Conservation (phyloP, 192 early-diverging fungal species). For the Thamnidium elegans region DNA sequence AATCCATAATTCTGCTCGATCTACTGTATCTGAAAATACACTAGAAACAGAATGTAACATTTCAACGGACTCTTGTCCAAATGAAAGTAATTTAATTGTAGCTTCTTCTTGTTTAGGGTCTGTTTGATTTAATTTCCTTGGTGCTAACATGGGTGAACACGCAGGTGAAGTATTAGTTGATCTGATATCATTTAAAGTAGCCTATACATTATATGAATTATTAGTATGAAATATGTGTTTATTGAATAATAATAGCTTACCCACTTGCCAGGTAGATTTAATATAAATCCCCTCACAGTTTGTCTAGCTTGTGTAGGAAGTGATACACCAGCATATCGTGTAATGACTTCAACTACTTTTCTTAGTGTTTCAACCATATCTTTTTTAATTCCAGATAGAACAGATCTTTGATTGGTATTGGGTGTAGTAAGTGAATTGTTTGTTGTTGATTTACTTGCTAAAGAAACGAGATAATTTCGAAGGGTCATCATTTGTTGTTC, state of each 20-base stretch:
- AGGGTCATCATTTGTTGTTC: conserved; percentile 63
- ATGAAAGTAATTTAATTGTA: conserved; percentile 60
- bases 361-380: conserved; percentile 85
- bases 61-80: conserved; percentile 66
- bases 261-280: conserved; percentile 80
- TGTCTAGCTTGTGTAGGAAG: conserved; percentile 76
- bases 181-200: conserved; percentile 37
- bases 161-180: conserved; percentile 33
- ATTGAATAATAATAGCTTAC: conserved; percentile 32
- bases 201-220: conserved; percentile 7
- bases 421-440: conserved; percentile 1
- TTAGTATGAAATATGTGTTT: too few species aligned
- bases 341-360: conserved; percentile 83
- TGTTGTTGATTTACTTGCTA: conserved; percentile 17
- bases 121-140: not conserved
- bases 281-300: conserved; percentile 79
- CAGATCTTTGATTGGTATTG: conserved; percentile 10
- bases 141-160: conserved; percentile 25
- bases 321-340: conserved; percentile 80
- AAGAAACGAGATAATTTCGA: conserved; percentile 50
- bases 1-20: conserved; percentile 63
- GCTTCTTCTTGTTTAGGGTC: conserved; percentile 40
- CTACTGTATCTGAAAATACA: conserved; percentile 69
- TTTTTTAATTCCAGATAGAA: conserved; percentile 46
- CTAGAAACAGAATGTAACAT: conserved; percentile 63